Percentiles rank a stretch among this genome's conserved stretches.
These are phyloP conservation scores for Phialophora chinensis DNA, from an alignment of 2,329 filamentous ascomycete species.

Conservation along the genomic window DNA sequence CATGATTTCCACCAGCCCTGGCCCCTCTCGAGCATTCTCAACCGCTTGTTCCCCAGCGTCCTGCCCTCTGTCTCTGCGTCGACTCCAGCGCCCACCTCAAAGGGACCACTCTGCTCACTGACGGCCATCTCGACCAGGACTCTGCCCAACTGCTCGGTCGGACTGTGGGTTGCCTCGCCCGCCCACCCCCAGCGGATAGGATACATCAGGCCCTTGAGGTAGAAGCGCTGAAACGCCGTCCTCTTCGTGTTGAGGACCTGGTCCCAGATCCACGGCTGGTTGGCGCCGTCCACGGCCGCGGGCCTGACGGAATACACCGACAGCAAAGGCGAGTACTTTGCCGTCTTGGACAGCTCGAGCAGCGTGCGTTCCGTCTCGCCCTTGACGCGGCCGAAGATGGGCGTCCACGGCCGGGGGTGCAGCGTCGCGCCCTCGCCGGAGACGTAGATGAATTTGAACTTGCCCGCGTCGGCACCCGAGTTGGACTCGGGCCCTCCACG, in stretches of 20 bases:
- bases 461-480: neutral
- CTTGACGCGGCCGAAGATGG: slow-evolving; percentile 68
- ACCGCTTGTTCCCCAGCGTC: slow-evolving; percentile 25
- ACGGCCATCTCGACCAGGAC: slow-evolving; percentile 58
- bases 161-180: slow-evolving; percentile 19
- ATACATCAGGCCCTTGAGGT: slow-evolving; percentile 37
- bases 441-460: slow-evolving; percentile 49
- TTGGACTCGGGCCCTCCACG: neutral
- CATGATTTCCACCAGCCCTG: slow-evolving; percentile 10
- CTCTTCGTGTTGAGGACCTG: slow-evolving; percentile 39
- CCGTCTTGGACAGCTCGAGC: slow-evolving; percentile 56
- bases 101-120: slow-evolving; percentile 44
- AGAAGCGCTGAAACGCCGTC: slow-evolving; percentile 41
- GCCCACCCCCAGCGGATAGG: slow-evolving; percentile 18
- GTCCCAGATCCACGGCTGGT: slow-evolving; percentile 50
- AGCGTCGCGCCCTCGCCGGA: slow-evolving; percentile 67
- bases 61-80: slow-evolving; percentile 25
- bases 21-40: slow-evolving; percentile 27
- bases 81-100: slow-evolving; percentile 21
- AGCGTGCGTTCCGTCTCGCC: slow-evolving; percentile 69
- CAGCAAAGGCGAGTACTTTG: slow-evolving; percentile 54
- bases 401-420: slow-evolving; percentile 61
- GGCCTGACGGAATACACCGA: slow-evolving; percentile 65
- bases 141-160: slow-evolving; percentile 56
- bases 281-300: slow-evolving; percentile 60